These are phyloP conservation scores for Penicillium simplicissimum DNA, from an alignment of 495 filamentous ascomycete genomes.

Conservation along the genomic window DNA sequence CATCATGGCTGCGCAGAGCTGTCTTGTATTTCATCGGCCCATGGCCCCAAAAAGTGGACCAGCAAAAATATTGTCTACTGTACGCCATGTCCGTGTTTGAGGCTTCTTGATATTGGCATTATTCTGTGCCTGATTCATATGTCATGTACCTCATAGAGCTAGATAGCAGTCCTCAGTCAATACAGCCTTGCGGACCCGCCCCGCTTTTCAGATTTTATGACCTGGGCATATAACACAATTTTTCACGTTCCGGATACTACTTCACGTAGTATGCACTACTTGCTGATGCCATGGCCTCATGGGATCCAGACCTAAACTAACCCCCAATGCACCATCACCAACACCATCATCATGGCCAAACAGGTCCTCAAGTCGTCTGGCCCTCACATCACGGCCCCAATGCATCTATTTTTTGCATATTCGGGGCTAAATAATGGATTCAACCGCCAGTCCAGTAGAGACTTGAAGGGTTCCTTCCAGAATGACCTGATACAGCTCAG, in stretches of 20 bases:
- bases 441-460: neutral
- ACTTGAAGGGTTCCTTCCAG: neutral
- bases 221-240: neutral
- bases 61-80: neutral
- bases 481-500: neutral
- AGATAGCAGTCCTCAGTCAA: neutral
- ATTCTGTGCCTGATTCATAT: neutral
- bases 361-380: neutral
- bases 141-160: neutral
- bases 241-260: neutral
- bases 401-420: slow-evolving; percentile 1
- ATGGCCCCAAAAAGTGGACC: neutral
- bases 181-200: neutral
- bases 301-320: neutral
- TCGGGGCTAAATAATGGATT: neutral
- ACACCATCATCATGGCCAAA: neutral
- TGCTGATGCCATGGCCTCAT: neutral
- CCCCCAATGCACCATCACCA: neutral
- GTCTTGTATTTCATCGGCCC: neutral
- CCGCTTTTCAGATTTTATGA: neutral
- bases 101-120: neutral
- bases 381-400: neutral
- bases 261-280: neutral
- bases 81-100: neutral
- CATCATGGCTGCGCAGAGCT: neutral